phyloP scores from a whole-genome alignment of 306 rosid genomes.

The Vigna angularis region DNA sequence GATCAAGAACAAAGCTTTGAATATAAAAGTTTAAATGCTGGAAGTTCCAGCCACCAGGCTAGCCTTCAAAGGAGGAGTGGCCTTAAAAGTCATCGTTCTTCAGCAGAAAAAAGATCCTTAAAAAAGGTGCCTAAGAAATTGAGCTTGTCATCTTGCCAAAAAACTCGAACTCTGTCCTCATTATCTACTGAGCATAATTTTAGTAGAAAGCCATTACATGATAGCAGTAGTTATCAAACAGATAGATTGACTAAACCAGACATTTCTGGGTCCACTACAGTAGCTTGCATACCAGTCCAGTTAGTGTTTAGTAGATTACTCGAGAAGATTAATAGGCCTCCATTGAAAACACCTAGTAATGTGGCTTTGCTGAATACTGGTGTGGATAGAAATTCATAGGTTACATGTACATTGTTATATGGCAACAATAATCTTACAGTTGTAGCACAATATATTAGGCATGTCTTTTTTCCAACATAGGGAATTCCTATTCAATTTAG shows the following conservation, averaged over 20 bases:
- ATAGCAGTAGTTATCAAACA: constrained; percentile 56
- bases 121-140: constrained; percentile 69
- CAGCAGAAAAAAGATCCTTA: constrained; percentile 57
- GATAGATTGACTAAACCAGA: constrained; percentile 74
- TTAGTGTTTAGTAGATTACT: constrained; percentile 92
- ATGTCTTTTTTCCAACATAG: constrained; percentile 40
- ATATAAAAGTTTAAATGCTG: constrained; percentile 54
- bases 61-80: constrained; percentile 51
- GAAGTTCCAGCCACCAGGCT: constrained; percentile 61
- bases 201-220: constrained; percentile 63
- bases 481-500: constrained; percentile 44
- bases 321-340: constrained; percentile 96
- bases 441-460: constrained; percentile 50
- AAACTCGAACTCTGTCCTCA: constrained; percentile 87
- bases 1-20: constrained; percentile 61
- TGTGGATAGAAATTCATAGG: constrained; percentile 68
- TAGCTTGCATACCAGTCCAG: constrained; percentile 92
- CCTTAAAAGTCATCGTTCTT: constrained; percentile 51
- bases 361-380: constrained; percentile 60
- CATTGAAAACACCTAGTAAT: constrained; percentile 64
- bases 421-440: constrained; percentile 55
- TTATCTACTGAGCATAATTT: constrained; percentile 63
- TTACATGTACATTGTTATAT: constrained; percentile 74
- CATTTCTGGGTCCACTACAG: constrained; percentile 70
- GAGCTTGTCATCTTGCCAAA: constrained; percentile 77